Evolutionary conservation across 2,329 filamentous ascomycete genomes (phyloP), one percentile per base, ranked within the genome.

Genomic region (Aureobasidium sp.): DNA sequence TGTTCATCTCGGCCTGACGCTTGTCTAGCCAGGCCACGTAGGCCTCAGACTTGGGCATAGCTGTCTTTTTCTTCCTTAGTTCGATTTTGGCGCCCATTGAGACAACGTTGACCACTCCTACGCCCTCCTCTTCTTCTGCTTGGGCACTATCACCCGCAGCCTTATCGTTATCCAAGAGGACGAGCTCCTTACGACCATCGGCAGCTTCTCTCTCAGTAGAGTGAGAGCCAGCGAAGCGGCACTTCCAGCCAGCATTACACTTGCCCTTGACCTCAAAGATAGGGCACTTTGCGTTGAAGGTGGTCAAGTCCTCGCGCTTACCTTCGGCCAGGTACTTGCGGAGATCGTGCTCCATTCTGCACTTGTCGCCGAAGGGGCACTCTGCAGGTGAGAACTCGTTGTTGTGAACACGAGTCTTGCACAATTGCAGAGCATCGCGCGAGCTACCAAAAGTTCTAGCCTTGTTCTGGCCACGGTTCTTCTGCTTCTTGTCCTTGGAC

Each of bases 191-290:
- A 67, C 84, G 83, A 9, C 91, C 93, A 72, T 96, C 92, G 59
- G 87, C 85, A 25, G 80, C 85, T 66, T 89, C 84, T 29, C 89
- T 76, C 75, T 97, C 93, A 64, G 86, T 81, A 68, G 91, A 94
- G 75, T 99, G 94, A 65, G 90, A 95, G 65, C 83, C 83, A 37
- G 90, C 88, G 70, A 97, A 96, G 27, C 93, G 88, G 73, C 94
- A 99, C 73, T 93, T 96, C 92, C 93, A 99, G 6, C 94, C 94
- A 14, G 88, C 84, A 53, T 84, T 82, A 69, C 94, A 99, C 64
- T 81, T 84, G 13, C 92, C 92, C 65, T 87, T 84, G 16, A 80
- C 79, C 66, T 90, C 86, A 73, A 85, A 97, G 9, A 96, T 82
- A 0, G 92, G 93, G 70, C 94, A 99, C 64, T 87, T 80, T 7